These are phyloP conservation scores for Candolleomyces aberdarensis DNA, from an alignment of 768 basidiomycete species.

Conservation along the genomic window DNA sequence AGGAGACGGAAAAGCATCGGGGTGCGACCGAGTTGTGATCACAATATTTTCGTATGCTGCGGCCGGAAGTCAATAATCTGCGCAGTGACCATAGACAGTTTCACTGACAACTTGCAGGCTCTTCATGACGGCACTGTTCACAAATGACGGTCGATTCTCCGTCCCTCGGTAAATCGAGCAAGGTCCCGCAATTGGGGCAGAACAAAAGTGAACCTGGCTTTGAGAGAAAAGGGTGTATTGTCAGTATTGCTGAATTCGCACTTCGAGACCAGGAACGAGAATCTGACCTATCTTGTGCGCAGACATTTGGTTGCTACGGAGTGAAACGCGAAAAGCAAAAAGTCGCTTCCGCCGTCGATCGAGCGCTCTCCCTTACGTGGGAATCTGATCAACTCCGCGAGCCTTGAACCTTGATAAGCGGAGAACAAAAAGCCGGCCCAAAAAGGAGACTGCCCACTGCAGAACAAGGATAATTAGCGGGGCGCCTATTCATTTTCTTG, in stretches of 20 bases:
- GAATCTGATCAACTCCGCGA: background rate
- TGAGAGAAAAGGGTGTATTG: background rate
- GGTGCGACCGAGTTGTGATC: conserved; percentile 87
- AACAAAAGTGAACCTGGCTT: conserved; percentile 83
- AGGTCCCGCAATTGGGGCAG: conserved; percentile 89
- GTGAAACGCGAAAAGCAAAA: background rate
- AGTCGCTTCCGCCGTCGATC: background rate
- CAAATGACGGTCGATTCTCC: conserved; percentile 75
- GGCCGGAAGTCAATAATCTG: background rate
- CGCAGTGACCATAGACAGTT: background rate
- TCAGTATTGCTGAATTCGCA: background rate
- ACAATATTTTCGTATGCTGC: conserved; percentile 90
- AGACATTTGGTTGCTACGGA: conserved; percentile 8
- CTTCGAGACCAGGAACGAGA: background rate
- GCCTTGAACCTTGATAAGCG: background rate
- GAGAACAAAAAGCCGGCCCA: conserved; percentile 14
- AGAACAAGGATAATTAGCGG: conserved; percentile 11
- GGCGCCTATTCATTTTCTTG: conserved; percentile 2
- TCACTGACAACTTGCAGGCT: conserved; percentile 83
- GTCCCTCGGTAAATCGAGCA: conserved; percentile 78
- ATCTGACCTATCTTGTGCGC: conserved; percentile 38
- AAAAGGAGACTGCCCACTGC: conserved; percentile 4
- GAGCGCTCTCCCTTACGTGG: background rate
- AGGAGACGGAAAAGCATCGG: conserved; percentile 91
- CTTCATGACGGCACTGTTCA: conserved; percentile 84